Evolutionary conservation across 2,329 filamentous ascomycete species (phyloP).

Genomic region (Coniochaeta sp.): DNA sequence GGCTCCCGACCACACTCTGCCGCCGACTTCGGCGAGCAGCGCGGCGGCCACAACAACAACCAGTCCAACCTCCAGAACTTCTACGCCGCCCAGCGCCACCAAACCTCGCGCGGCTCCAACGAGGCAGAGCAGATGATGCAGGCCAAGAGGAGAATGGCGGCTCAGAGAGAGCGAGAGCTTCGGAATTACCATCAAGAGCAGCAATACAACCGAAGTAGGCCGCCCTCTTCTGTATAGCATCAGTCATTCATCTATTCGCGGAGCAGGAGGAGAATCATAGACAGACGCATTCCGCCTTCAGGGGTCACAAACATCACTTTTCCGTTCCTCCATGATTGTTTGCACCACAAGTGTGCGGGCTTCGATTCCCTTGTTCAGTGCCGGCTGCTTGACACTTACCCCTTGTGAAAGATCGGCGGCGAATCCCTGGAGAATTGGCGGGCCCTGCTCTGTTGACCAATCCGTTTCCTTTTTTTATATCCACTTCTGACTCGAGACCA

Average conservation of each 20-base stretch:
- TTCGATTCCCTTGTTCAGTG: constrained; percentile 14
- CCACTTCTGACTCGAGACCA: constrained; percentile 5
- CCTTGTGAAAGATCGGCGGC: constrained; percentile 11
- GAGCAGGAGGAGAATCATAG: constrained; percentile 20
- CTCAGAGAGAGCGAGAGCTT: constrained; percentile 96
- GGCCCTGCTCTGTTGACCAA: not conserved
- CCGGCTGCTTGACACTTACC: constrained; percentile 10
- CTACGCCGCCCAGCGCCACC: constrained; percentile 89
- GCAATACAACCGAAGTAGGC: constrained; percentile 99
- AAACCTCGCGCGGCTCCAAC: constrained; percentile 71
- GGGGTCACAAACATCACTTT: constrained; percentile 17
- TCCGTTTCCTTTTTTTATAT: not conserved
- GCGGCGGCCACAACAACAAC: constrained; percentile 63
- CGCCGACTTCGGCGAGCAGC: constrained; percentile 72
- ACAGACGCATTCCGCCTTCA: constrained; percentile 23
- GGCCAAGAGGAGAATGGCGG: constrained; percentile 98
- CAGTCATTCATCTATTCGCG: constrained; percentile 31
- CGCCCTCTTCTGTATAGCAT: constrained; percentile 68
- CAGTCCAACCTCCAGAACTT: constrained; percentile 84
- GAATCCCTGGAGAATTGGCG: not conserved
- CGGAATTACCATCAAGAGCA: constrained; percentile 99
- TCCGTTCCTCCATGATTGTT: constrained; percentile 19
- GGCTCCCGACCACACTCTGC: constrained; percentile 73
- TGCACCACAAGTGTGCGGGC: constrained; percentile 23
- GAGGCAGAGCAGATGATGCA: constrained; percentile 99